Percentiles rank a stretch among this genome's conserved stretches.
Evolutionary conservation across 2,329 filamentous ascomycete species (phyloP).

Genomic region (Pseudocercospora fijiensis): DNA sequence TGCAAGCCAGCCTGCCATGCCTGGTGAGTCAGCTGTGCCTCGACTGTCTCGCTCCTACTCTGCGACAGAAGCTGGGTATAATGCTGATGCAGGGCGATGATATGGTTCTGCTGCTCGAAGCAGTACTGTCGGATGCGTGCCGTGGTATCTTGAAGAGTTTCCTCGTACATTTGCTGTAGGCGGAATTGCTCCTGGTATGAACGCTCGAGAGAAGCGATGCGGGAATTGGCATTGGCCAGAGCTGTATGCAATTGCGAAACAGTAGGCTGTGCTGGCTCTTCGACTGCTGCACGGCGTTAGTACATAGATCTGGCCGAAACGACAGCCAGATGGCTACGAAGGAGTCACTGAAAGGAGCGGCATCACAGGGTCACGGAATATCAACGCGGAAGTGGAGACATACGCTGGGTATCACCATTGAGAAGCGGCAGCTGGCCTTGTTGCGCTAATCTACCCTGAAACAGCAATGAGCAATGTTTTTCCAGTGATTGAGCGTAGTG

Average conservation of each 20-base stretch:
- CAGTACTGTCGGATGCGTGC: slow-evolving; percentile 37
- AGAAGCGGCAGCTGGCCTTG: slow-evolving; percentile 26
- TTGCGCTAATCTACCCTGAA: slow-evolving; percentile 27
- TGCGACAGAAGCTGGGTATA: slow-evolving; percentile 48
- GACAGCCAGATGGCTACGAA: background rate
- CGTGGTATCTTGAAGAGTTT: slow-evolving; percentile 38
- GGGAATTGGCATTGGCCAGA: slow-evolving; percentile 31
- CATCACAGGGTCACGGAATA: background rate
- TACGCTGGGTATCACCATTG: slow-evolving; percentile 29
- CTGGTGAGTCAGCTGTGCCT: slow-evolving; percentile 49
- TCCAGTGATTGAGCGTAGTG: background rate
- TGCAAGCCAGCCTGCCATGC: slow-evolving; percentile 51
- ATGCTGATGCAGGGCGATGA: slow-evolving; percentile 49
- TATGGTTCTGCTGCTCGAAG: slow-evolving; percentile 45
- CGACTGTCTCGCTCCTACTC: slow-evolving; percentile 46
- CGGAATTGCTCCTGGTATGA: slow-evolving; percentile 30
- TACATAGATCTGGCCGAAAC: background rate
- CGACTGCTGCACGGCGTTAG: slow-evolving; percentile 19
- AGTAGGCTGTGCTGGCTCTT: slow-evolving; percentile 30
- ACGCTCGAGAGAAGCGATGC: slow-evolving; percentile 32
- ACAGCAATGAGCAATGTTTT: slow-evolving; percentile 12
- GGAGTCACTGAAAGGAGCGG: background rate
- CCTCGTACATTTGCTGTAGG: slow-evolving; percentile 43
- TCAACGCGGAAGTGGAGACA: slow-evolving; percentile 3
- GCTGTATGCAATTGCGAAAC: slow-evolving; percentile 32